Conservation (phyloP, 768 basidiomycete species). For the Tephrocybe sp. region DNA sequence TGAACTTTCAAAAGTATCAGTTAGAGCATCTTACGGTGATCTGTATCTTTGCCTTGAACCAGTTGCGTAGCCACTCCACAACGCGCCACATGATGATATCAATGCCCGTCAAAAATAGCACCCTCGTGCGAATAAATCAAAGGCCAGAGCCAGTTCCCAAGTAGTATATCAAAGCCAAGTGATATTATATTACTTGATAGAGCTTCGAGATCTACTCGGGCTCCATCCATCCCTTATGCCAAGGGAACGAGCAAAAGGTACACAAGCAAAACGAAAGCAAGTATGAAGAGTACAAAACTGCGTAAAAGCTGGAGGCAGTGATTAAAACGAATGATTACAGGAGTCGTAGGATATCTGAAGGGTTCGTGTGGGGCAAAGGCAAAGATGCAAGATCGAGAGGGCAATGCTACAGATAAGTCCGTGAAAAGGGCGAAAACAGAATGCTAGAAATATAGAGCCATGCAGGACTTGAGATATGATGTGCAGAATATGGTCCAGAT, state of each 20-base stretch:
- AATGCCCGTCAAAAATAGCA: no score
- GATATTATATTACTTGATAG: no score
- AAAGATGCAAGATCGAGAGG: not conserved
- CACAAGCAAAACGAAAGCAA: not conserved
- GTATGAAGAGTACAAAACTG: not conserved
- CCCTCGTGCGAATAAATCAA: no score
- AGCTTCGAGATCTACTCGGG: constrained; percentile 10
- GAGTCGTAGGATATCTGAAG: constrained; percentile 12
- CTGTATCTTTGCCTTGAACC: no score
- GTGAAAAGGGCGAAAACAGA: constrained; percentile 4
- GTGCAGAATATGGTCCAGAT: constrained; percentile 9
- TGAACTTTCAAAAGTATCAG: no score
- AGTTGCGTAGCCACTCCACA: no score
- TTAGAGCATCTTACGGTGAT: no score
- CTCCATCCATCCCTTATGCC: no score
- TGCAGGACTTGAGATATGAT: constrained; percentile 9
- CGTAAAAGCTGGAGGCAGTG: not conserved
- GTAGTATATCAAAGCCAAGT: no score
- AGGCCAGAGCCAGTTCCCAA: no score
- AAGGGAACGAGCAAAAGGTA: not conserved
- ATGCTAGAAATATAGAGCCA: constrained; percentile 7
- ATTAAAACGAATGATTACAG: constrained; percentile 10
- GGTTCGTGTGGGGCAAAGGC: no score
- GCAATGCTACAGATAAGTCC: constrained; percentile 10
- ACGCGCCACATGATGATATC: no score